Conservation (phyloP, 2,329 filamentous ascomycete species). For the Claviceps arundinis region DNA sequence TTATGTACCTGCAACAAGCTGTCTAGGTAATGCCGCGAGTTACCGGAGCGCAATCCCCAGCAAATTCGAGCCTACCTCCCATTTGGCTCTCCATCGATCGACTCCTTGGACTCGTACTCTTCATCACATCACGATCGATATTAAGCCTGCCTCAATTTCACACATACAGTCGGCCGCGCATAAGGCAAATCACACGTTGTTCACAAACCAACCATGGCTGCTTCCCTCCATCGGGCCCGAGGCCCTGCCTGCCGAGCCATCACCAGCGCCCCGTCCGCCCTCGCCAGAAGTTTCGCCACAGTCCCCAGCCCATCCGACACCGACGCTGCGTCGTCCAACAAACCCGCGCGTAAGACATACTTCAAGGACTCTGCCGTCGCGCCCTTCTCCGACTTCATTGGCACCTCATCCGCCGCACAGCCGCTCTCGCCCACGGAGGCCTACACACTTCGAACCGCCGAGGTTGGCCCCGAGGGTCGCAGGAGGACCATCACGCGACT, state of each 20-base stretch:
- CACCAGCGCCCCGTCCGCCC: slow-evolving; percentile 15
- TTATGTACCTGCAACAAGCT: too few species aligned
- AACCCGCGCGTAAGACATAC: slow-evolving; percentile 31
- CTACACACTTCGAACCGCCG: slow-evolving; percentile 46
- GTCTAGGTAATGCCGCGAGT: too few species aligned
- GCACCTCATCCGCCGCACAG: slow-evolving; percentile 24
- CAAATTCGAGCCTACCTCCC: too few species aligned
- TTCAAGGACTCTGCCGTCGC: slow-evolving; percentile 47
- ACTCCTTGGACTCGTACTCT: too few species aligned
- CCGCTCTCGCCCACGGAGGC: slow-evolving; percentile 39
- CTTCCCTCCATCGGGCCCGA: slow-evolving; percentile 28
- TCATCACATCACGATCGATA: not conserved
- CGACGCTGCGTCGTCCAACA: slow-evolving; percentile 10
- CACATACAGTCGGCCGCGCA: not conserved
- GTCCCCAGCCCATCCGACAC: slow-evolving; percentile 22
- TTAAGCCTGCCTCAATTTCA: too few species aligned
- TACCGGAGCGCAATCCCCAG: too few species aligned
- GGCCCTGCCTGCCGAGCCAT: slow-evolving; percentile 29
- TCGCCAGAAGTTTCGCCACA: slow-evolving; percentile 32
- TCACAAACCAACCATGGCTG: slow-evolving; percentile 18
- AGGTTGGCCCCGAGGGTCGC: slow-evolving; percentile 50
- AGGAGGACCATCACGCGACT: slow-evolving; percentile 58
- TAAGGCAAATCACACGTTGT: not conserved
- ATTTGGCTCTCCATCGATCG: too few species aligned
- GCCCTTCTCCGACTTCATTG: slow-evolving; percentile 45